Conservation (phyloP, 352 stramenopile genomes). For the Phytopythium aichiense region DNA sequence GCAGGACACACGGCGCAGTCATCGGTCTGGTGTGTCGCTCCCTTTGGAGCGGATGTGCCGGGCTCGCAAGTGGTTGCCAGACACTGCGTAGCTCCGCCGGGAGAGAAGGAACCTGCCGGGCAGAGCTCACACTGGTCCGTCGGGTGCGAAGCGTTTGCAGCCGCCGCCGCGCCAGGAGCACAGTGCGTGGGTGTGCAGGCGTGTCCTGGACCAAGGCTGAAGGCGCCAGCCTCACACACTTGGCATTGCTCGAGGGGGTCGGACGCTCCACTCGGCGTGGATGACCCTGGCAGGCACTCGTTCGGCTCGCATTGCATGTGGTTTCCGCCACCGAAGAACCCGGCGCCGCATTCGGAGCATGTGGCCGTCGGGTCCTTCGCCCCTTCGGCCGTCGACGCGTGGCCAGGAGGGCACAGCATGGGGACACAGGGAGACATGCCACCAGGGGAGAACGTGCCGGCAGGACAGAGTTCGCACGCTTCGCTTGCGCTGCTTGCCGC, state of each 20-base stretch:
- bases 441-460: conserved; percentile 32
- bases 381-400: conserved; percentile 15
- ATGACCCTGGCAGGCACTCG: conserved; percentile 23
- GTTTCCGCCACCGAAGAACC: conserved; percentile 27
- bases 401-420: conserved; percentile 26
- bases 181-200: conserved; percentile 26
- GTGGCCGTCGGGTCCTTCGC: conserved; percentile 17
- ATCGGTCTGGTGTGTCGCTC: conserved; percentile 20
- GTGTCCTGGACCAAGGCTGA: conserved; percentile 23
- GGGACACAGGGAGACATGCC: conserved; percentile 24
- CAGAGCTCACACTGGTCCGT: conserved; percentile 24
- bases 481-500: conserved; percentile 17
- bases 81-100: conserved; percentile 24
- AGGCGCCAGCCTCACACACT: conserved; percentile 27
- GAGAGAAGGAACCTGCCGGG: conserved; percentile 23
- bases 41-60: conserved; percentile 25
- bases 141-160: conserved; percentile 23
- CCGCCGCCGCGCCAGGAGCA: conserved; percentile 15
- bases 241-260: conserved; percentile 28
- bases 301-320: conserved; percentile 29
- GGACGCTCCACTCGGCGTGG: conserved; percentile 19
- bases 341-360: conserved; percentile 24
- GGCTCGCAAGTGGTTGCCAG: conserved; percentile 22
- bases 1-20: conserved; percentile 31
- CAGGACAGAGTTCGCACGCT: conserved; percentile 25